Base-by-base conservation (phyloP, 805 yeast genomes). In the Cyberlindnera mississippiensis region DNA sequence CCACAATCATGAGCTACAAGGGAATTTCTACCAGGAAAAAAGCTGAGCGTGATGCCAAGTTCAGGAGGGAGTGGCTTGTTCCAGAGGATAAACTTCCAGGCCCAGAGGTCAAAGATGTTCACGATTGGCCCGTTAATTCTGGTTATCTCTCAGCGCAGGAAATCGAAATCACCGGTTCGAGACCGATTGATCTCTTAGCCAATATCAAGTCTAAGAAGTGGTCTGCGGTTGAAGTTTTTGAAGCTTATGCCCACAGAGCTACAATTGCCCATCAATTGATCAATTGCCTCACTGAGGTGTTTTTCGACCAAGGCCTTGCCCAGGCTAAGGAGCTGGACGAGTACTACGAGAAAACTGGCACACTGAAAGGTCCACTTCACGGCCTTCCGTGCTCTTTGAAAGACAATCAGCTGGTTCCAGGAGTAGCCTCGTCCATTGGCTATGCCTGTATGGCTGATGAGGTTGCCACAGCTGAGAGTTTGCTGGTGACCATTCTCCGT, bases 341-440 rank as follows among this genome's bases (percentile, higher is more conserved):
- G 9, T 69, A 72, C 51, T 75, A 48, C 42, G 58, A 57, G 41
- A 52, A 63, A 34, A 61, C 71, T 33, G 82, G 82, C 12, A 66
- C 73, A 49, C 59, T 73, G 3, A 59, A 73, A 33, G 87, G 87
- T 27, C 82, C 83, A 2, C 67, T 81, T 36, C 88, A 81, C 51
- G 87, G 88, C 1, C 55, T 81, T 16, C 88, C 87, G 6, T 62
- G 80, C 28, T 76, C 85, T 0, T 63, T 80, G 42, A 81, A 81
- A 46, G 81, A 58, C 42, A 52, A 58, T 16, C 28, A 53, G 26
- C 48, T 53, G 39, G 52, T 77, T 38, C 60, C 60, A 38, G 82
- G 79, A 4, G 63, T 66, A n/a, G 70, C 70, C 6, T 62, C 80
- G 3, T 59, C 75, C n/a, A 56, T 73, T 48, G 82, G 81, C 4